Conservation (phyloP, 2,329 filamentous ascomycete species). For the Diaporthe citriasiana region DNA sequence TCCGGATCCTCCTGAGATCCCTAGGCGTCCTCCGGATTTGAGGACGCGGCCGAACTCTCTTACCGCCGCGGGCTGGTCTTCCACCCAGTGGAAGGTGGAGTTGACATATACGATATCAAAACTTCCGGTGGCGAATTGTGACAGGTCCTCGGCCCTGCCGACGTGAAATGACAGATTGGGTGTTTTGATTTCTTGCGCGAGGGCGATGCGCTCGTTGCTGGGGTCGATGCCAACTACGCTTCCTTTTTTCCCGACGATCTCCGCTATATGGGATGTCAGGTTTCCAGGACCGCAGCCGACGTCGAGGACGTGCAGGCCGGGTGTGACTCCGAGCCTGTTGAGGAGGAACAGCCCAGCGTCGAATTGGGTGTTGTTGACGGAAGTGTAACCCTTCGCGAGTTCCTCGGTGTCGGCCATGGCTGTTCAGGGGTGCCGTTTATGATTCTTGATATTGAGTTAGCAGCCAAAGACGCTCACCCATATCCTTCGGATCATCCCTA, state of each 20-base stretch:
- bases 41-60: conserved; percentile 47
- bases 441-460: neutral
- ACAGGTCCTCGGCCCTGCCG: conserved; percentile 39
- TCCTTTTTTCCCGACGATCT: conserved; percentile 43
- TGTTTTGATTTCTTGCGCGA: conserved; percentile 6
- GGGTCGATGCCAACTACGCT: conserved; percentile 51
- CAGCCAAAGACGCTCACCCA: conserved; percentile 2
- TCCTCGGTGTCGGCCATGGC: conserved; percentile 46
- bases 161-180: conserved; percentile 9
- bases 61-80: conserved; percentile 46
- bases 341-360: conserved; percentile 48
- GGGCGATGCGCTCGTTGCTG: conserved; percentile 50
- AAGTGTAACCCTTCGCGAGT: conserved; percentile 48
- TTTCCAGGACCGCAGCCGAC: conserved; percentile 53
- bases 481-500: neutral
- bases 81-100: conserved; percentile 50
- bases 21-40: conserved; percentile 44
- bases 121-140: conserved; percentile 39
- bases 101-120: conserved; percentile 48
- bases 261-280: conserved; percentile 47
- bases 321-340: conserved; percentile 43
- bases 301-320: conserved; percentile 49
- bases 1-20: conserved; percentile 40
- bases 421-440: neutral
- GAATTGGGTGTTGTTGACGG: conserved; percentile 47